Evolutionary conservation across 176 grass and related monocot genomes (phyloP).

Genomic region (Areca catechu): DNA sequence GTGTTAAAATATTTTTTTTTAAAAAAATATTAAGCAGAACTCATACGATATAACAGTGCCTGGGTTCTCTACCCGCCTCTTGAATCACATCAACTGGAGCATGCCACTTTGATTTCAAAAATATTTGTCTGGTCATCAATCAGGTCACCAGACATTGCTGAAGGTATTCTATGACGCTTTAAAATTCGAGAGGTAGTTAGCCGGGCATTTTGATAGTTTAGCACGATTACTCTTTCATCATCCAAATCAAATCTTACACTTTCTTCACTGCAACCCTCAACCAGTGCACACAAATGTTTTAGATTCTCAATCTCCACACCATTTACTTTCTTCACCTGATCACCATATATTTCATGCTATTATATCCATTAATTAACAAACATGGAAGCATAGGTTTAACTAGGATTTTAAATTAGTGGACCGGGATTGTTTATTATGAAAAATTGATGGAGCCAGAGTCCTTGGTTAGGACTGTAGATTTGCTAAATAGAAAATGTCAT

Average conservation of each 20-base stretch:
- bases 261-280: slow-evolving; percentile 67
- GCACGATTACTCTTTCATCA: slow-evolving; percentile 72
- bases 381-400: too few species aligned
- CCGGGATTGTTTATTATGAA: too few species aligned
- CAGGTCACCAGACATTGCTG: slow-evolving; percentile 69
- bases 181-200: slow-evolving; percentile 71
- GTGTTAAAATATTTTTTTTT: too few species aligned
- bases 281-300: slow-evolving; percentile 67
- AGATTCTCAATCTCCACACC: slow-evolving; percentile 72
- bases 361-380: too few species aligned
- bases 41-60: too few species aligned
- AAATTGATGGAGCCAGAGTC: too few species aligned
- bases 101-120: slow-evolving; percentile 29
- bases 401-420: too few species aligned
- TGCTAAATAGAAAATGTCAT: neutral
- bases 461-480: too few species aligned
- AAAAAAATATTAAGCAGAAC: too few species aligned
- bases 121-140: slow-evolving; percentile 36
- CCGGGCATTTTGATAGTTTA: slow-evolving; percentile 67
- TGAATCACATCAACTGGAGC: slow-evolving; percentile 19
- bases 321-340: slow-evolving; percentile 86
- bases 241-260: slow-evolving; percentile 87
- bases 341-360: neutral
- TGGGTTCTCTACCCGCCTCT: too few species aligned
- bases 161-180: slow-evolving; percentile 72